Percentiles rank a stretch among this genome's conserved stretches.
phyloP scores from a whole-genome alignment of 208 protist genomes.

The Leishmania martiniquensis region DNA sequence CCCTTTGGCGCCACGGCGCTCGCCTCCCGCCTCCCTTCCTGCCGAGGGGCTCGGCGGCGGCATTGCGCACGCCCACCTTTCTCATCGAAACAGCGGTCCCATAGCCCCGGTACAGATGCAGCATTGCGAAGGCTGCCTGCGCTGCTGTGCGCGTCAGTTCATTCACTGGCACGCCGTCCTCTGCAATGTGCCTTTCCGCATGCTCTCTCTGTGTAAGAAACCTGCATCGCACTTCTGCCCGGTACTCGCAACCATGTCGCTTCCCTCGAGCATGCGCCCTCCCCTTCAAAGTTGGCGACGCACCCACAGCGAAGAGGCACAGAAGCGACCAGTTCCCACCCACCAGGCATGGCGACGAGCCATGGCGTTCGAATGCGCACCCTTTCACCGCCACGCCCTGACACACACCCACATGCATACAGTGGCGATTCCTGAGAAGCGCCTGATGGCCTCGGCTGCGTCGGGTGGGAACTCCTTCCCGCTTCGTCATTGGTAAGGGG shows the following conservation, averaged over 20 bases:
- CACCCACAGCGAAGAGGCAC: too few relatives aligned
- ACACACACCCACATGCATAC: too few relatives aligned
- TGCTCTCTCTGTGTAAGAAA: background rate
- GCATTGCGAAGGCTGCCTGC: background rate
- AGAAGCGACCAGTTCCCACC: too few relatives aligned
- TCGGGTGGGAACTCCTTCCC: background rate
- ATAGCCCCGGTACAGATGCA: background rate
- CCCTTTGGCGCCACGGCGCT: rapidly evolving
- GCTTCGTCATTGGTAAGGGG: too few relatives aligned
- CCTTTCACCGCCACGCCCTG: too few relatives aligned
- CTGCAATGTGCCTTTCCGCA: background rate
- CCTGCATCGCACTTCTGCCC: background rate
- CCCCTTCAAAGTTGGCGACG: too few relatives aligned
- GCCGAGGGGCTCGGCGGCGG: background rate
- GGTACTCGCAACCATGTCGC: too few relatives aligned
- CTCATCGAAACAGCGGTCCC: background rate
- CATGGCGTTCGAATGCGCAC: too few relatives aligned
- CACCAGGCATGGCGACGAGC: too few relatives aligned
- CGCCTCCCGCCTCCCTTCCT: background rate
- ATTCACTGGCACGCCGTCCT: background rate
- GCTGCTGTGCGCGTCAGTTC: background rate
- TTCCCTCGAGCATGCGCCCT: too few relatives aligned
- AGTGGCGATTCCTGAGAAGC: too few relatives aligned
- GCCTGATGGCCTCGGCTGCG: too few relatives aligned
- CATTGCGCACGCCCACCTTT: background rate